Evolutionary conservation across 768 basidiomycete species (phyloP).

Genomic region (Nevesoporus exiguus): DNA sequence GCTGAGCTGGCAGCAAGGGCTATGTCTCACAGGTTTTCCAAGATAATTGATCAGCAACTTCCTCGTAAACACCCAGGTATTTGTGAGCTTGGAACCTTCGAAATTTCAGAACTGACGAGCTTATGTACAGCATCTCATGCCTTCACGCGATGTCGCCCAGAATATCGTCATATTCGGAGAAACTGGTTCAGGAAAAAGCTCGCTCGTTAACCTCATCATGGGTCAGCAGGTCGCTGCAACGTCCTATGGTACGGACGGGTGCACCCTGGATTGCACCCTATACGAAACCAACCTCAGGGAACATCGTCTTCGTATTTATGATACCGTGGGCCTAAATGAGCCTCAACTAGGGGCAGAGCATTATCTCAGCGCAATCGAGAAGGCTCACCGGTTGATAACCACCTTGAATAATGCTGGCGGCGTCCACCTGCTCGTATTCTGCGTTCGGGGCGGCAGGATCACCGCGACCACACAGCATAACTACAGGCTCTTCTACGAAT

Average conservation of each 20-base stretch:
- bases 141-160: constrained; percentile 11
- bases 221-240: constrained; percentile 27
- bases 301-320: constrained; percentile 24
- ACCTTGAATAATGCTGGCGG: constrained; percentile 29
- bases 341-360: constrained; percentile 22
- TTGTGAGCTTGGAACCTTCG: background rate
- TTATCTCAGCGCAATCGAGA: constrained; percentile 26
- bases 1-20: background rate
- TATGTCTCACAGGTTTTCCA: background rate
- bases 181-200: constrained; percentile 40
- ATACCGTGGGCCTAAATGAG: constrained; percentile 33
- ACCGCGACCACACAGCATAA: constrained; percentile 34
- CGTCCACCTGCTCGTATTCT: constrained; percentile 38
- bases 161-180: constrained; percentile 33
- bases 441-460: constrained; percentile 37
- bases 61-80: constrained; percentile 9
- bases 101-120: constrained; percentile 5
- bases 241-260: constrained; percentile 34
- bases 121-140: constrained; percentile 12
- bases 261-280: constrained; percentile 33
- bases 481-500: constrained; percentile 37
- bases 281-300: constrained; percentile 17
- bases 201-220: constrained; percentile 42
- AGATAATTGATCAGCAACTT: constrained; percentile 1
- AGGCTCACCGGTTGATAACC: constrained; percentile 31